Evolutionary conservation across 2,329 filamentous ascomycete species (phyloP).

Genomic region (Fusarium bulbicola): DNA sequence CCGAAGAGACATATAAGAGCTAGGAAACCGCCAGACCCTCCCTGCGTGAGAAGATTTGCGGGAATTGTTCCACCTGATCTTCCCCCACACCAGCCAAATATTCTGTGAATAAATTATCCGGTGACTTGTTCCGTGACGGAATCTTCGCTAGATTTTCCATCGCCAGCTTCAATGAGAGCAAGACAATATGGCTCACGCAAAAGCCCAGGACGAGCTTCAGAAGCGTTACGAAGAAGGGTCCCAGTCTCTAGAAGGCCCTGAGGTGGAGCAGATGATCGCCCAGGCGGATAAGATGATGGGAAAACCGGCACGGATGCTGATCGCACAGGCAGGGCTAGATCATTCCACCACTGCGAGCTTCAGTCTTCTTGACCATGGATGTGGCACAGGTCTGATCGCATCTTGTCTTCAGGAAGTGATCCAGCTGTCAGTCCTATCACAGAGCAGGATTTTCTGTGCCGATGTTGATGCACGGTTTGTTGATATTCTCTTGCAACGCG

Average conservation of each 20-base stretch:
- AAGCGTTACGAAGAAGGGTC: background rate
- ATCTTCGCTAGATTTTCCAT: background rate
- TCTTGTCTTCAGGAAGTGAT: background rate
- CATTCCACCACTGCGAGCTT: background rate
- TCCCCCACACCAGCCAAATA: background rate
- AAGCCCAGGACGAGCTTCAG: background rate
- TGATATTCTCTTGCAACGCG: background rate
- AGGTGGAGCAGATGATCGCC: accelerated
- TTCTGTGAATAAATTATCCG: background rate
- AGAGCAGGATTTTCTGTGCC: background rate
- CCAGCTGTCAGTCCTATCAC: accelerated
- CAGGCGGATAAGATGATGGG: background rate
- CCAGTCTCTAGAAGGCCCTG: accelerated
- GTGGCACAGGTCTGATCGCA: background rate
- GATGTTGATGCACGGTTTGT: accelerated
- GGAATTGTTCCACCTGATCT: background rate
- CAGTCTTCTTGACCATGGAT: background rate
- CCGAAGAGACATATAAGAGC: background rate
- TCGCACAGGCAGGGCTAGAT: background rate
- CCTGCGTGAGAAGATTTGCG: background rate
- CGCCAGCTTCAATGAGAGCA: accelerated
- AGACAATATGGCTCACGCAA: background rate
- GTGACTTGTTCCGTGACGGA: accelerated
- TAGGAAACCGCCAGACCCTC: background rate
- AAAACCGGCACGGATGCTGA: background rate